These are phyloP conservation scores for Begonia fuchsioides DNA, from an alignment of 306 rosid species.

Conservation along the genomic window DNA sequence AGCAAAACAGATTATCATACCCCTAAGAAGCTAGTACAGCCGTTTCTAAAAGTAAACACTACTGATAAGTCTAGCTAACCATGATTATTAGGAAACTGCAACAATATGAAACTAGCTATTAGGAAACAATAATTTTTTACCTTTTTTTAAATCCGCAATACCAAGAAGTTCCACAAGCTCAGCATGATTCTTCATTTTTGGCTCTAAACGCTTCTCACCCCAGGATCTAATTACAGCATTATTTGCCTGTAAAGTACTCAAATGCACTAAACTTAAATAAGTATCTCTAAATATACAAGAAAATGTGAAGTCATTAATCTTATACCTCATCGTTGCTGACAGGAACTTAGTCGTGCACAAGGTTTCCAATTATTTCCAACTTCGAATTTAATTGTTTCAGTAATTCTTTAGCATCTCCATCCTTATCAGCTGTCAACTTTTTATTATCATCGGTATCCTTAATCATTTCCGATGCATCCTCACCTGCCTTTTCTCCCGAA, in stretches of 20 bases:
- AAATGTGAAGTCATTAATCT: not conserved
- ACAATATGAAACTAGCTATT: no score
- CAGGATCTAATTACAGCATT: conserved; percentile 65
- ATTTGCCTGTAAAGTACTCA: conserved; percentile 30
- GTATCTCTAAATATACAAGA: not conserved
- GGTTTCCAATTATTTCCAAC: conserved; percentile 75
- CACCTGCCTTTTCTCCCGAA: conserved; percentile 8
- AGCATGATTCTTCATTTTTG: conserved; percentile 77
- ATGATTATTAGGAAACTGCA: no score
- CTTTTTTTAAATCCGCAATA: conserved; percentile 63
- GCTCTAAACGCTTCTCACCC: conserved; percentile 78
- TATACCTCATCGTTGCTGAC: conserved; percentile 63
- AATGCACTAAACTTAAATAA: not conserved
- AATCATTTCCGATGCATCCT: conserved; percentile 43
- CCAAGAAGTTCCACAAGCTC: conserved; percentile 80
- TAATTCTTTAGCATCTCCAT: conserved; percentile 56
- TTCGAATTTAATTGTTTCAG: conserved; percentile 31
- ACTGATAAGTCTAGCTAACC: no score
- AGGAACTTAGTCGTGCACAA: conserved; percentile 82
- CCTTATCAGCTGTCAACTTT: conserved; percentile 48
- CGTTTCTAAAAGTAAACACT: no score
- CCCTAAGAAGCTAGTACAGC: no score
- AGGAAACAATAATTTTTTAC: conserved; percentile 9
- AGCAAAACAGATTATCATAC: no score
- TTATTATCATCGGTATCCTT: conserved; percentile 48